These are phyloP conservation scores for Aspergillus avenaceus DNA, from an alignment of 495 filamentous ascomycete genomes.

Conservation along the genomic window DNA sequence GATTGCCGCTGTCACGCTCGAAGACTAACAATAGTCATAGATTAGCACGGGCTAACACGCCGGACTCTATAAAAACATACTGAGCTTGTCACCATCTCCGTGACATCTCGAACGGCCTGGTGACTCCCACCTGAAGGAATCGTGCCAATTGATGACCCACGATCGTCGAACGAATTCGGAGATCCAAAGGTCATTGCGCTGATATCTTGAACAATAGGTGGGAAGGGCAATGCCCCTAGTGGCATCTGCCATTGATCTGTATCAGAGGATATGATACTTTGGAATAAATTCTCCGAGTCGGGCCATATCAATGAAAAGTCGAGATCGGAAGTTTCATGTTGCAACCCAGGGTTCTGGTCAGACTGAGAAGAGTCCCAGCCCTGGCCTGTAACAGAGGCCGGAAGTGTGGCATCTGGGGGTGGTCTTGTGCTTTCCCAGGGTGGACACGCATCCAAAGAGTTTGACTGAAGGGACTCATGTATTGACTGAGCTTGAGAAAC, in stretches of 20 bases:
- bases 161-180: constrained; percentile 35
- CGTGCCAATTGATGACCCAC: constrained; percentile 31
- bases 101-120: constrained; percentile 45
- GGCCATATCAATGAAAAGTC: constrained; percentile 47
- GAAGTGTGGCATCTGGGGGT: constrained; percentile 17
- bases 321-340: constrained; percentile 28
- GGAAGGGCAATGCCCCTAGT: constrained; percentile 38
- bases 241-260: constrained; percentile 47
- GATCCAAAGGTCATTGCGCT: constrained; percentile 32
- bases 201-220: constrained; percentile 31
- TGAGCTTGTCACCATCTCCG: constrained; percentile 44
- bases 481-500: constrained; percentile 16
- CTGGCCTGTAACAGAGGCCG: constrained; percentile 22
- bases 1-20: constrained; percentile 42
- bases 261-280: constrained; percentile 42
- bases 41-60: background rate
- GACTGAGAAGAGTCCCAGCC: constrained; percentile 23
- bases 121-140: constrained; percentile 43
- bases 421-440: constrained; percentile 25
- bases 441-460: constrained; percentile 18
- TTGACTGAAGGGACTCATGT: constrained; percentile 16
- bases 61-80: constrained; percentile 21
- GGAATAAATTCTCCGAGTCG: constrained; percentile 45
- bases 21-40: constrained; percentile 26
- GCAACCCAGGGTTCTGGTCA: constrained; percentile 17